phyloP scores from a whole-genome alignment of 352 stramenopile genomes.

The Pythium grandisporangium region DNA sequence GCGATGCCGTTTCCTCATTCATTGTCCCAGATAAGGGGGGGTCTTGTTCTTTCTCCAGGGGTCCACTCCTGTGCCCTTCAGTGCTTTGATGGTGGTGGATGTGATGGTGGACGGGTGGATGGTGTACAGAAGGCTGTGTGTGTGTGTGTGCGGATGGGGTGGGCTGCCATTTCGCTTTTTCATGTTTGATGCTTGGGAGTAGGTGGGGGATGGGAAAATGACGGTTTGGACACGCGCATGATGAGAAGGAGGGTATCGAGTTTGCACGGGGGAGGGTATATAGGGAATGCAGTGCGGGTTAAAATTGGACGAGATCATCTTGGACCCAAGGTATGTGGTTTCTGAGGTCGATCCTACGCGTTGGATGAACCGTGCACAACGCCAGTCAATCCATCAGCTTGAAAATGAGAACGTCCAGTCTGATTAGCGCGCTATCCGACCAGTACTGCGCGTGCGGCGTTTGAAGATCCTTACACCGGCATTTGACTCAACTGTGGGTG shows the following conservation, averaged over 20 bases:
- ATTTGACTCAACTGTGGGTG: too few species aligned
- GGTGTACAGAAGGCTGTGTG: too few species aligned
- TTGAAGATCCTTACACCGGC: not conserved
- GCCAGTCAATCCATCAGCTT: not conserved
- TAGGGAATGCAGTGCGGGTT: too few species aligned
- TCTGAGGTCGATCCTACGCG: not conserved
- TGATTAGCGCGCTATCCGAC: not conserved
- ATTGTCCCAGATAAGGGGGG: too few species aligned
- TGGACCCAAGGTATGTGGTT: slow-evolving; percentile 1
- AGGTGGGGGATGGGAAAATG: not conserved
- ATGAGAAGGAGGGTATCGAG: not conserved
- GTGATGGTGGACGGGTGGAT: too few species aligned
- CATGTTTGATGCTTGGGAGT: not conserved
- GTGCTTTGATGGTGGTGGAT: too few species aligned
- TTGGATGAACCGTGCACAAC: too few species aligned
- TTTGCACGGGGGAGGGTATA: not conserved
- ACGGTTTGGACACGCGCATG: not conserved
- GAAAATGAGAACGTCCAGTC: not conserved
- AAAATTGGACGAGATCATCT: too few species aligned
- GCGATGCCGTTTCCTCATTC: not conserved
- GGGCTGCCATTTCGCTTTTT: not conserved
- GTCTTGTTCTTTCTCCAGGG: too few species aligned
- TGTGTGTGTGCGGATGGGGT: not conserved
- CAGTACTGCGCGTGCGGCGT: not conserved
- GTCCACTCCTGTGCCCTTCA: too few species aligned